A percentile compares a stretch with the other conserved stretches of the same genome.
Evolutionary conservation across 2,329 filamentous ascomycete species (phyloP).

Genomic region (Pseudogymnoascus sp.): DNA sequence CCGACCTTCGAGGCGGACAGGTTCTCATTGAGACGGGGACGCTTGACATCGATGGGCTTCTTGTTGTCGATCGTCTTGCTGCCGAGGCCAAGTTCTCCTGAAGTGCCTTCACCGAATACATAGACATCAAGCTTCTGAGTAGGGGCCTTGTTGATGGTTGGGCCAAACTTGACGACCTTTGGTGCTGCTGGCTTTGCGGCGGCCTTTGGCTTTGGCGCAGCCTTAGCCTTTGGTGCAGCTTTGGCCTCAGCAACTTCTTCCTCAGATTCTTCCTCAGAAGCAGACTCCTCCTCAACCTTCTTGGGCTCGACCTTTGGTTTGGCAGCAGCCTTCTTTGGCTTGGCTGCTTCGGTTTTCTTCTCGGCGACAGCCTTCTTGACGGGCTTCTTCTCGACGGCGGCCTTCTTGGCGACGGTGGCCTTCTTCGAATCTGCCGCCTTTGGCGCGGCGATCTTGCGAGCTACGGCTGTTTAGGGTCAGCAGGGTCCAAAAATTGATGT

Average conservation of each 20-base stretch:
- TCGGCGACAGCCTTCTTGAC: slow-evolving; percentile 22
- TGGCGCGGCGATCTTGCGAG: not conserved
- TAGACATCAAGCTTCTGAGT: slow-evolving; percentile 62
- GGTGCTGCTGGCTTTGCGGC: slow-evolving; percentile 21
- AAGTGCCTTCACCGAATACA: slow-evolving; percentile 72
- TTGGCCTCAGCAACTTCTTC: slow-evolving; percentile 6
- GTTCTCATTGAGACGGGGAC: slow-evolving; percentile 61
- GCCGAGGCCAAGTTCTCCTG: slow-evolving; percentile 77
- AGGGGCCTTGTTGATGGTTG: slow-evolving; percentile 56
- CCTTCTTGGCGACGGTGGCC: slow-evolving; percentile 19
- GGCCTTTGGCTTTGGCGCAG: slow-evolving; percentile 13
- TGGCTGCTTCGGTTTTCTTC: slow-evolving; percentile 21
- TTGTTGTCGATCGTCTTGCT: slow-evolving; percentile 53
- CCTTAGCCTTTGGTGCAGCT: slow-evolving; percentile 9
- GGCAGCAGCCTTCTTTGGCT: slow-evolving; percentile 16
- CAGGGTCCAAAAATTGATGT: not conserved
- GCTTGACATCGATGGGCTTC: slow-evolving; percentile 63
- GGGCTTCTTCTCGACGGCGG: slow-evolving; percentile 17
- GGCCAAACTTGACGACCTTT: slow-evolving; percentile 27
- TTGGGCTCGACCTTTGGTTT: slow-evolving; percentile 14
- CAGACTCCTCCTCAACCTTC: slow-evolving; percentile 11
- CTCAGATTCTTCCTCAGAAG: not conserved
- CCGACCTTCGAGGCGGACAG: slow-evolving; percentile 50
- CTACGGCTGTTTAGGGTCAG: not conserved
- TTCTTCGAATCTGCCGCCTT: slow-evolving; percentile 20